These are phyloP conservation scores for Arthrocladium fulminans DNA, from an alignment of 2,329 filamentous ascomycete species.

Conservation along the genomic window DNA sequence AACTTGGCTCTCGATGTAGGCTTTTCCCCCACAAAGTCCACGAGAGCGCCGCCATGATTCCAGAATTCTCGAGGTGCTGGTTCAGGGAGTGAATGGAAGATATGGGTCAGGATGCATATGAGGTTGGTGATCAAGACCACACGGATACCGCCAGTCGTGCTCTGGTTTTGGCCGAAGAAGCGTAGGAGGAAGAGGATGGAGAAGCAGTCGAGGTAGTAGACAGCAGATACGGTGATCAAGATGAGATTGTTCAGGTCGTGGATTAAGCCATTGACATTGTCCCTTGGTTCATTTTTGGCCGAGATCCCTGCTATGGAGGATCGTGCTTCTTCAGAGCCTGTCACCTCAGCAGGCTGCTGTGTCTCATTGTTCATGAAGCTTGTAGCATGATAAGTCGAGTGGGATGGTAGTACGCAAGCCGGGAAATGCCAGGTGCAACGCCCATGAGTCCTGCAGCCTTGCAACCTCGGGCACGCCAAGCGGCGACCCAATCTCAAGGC, in stretches of 20 bases:
- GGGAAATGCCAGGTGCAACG: no score
- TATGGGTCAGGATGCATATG: constrained; percentile 3
- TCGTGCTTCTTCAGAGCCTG: constrained; percentile 4
- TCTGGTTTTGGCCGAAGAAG: constrained; percentile 5
- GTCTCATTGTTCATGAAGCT: constrained; percentile 9
- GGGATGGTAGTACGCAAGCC: no score
- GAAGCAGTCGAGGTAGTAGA: constrained; percentile 7
- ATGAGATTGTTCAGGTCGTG: constrained; percentile 5
- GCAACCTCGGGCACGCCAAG: no score
- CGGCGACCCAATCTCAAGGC: no score
- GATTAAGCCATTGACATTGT: constrained; percentile 1
- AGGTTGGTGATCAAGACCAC: neutral
- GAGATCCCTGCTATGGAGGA: neutral
- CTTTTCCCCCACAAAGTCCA: constrained; percentile 6
- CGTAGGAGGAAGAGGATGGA: constrained; percentile 4
- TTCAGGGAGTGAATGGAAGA: neutral
- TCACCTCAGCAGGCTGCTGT: constrained; percentile 3
- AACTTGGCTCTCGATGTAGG: constrained; percentile 4
- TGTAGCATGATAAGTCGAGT: neutral
- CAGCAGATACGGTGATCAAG: constrained; percentile 4
- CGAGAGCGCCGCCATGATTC: constrained; percentile 8
- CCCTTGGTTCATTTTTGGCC: constrained; percentile 3
- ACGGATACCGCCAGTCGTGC: neutral
- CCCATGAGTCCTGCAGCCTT: no score
- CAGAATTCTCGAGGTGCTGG: constrained; percentile 4